Percentiles rank a stretch among this genome's conserved stretches.
These are phyloP conservation scores for Nicotiana paniculata DNA, from an alignment of 257 asterid genomes.

Conservation along the genomic window DNA sequence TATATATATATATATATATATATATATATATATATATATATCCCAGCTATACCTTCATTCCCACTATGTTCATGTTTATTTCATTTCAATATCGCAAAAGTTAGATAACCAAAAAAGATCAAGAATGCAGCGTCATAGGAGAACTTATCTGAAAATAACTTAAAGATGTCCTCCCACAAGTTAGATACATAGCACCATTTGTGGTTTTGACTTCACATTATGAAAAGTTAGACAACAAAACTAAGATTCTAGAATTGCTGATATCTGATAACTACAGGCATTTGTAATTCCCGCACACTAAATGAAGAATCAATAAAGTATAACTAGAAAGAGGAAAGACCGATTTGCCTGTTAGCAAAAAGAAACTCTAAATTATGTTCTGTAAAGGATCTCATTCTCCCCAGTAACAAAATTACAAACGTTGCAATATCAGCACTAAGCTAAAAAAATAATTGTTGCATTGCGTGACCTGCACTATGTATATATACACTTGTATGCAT, in stretches of 20 bases:
- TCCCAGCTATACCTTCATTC: too few species aligned
- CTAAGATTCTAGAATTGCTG: not conserved
- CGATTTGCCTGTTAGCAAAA: not conserved
- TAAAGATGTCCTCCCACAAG: too few species aligned
- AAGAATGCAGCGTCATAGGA: too few species aligned
- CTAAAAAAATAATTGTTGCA: not conserved
- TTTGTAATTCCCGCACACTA: not conserved
- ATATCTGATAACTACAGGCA: not conserved
- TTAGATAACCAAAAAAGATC: too few species aligned
- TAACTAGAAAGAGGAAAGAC: not conserved
- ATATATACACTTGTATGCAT: constrained; percentile 7
- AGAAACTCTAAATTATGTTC: not conserved
- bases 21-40: too few species aligned
- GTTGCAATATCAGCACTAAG: not conserved
- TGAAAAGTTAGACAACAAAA: not conserved
- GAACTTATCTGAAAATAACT: too few species aligned
- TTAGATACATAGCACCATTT: not conserved
- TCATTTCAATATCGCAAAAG: too few species aligned
- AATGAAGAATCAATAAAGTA: not conserved
- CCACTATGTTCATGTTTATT: too few species aligned
- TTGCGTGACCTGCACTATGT: not conserved
- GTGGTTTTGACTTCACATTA: not conserved
- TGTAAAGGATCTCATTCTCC: not conserved
- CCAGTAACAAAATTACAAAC: not conserved
- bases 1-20: too few species aligned